Conservation (phyloP, 805 yeast species). For the Nakazawaea wyomingensis region DNA sequence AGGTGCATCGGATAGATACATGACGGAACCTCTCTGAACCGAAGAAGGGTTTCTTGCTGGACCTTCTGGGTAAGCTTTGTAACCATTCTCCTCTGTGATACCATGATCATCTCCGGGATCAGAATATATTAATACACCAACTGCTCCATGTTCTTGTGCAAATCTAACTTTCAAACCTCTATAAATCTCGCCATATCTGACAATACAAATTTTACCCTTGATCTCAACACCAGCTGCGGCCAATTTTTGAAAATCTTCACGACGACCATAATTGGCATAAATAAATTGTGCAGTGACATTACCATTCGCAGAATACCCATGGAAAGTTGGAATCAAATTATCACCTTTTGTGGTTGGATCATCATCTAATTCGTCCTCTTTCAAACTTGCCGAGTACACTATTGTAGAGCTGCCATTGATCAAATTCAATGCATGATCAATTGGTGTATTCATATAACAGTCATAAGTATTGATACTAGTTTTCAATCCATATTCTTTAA, state of each 20-base stretch:
- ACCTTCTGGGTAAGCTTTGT: constrained; percentile 55
- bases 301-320: constrained; percentile 65
- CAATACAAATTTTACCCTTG: constrained; percentile 49
- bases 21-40: constrained; percentile 56
- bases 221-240: constrained; percentile 36
- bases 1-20: constrained; percentile 26
- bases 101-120: constrained; percentile 36
- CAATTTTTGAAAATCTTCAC: constrained; percentile 44
- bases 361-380: constrained; percentile 38
- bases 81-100: constrained; percentile 43
- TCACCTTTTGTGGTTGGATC: constrained; percentile 39
- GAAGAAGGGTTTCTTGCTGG: constrained; percentile 66
- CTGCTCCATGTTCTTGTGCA: constrained; percentile 60
- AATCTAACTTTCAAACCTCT: constrained; percentile 65
- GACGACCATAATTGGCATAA: constrained; percentile 57
- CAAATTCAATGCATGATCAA: constrained; percentile 45
- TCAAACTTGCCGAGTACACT: constrained; percentile 47
- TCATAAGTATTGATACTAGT: constrained; percentile 52
- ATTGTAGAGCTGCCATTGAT: constrained; percentile 26
- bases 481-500: constrained; percentile 55
- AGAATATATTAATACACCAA: constrained; percentile 50
- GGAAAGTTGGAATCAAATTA: constrained; percentile 56
- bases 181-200: constrained; percentile 54
- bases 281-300: constrained; percentile 54
- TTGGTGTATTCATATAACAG: constrained; percentile 58